These are phyloP conservation scores for Aureobasidium sp. DNA, from an alignment of 2,329 filamentous ascomycete species.

Conservation along the genomic window DNA sequence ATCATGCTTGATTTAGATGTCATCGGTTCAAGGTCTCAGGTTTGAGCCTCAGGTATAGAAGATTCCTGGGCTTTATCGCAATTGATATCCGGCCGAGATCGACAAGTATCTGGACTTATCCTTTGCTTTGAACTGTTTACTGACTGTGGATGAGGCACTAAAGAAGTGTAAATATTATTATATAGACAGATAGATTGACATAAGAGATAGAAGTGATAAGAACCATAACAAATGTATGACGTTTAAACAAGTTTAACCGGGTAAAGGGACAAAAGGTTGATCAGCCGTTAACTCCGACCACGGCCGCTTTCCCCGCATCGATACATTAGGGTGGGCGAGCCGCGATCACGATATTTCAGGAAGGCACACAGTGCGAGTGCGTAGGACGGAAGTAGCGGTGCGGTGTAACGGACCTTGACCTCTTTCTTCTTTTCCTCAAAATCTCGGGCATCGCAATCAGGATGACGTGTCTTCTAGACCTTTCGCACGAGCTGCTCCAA, in stretches of 20 bases:
- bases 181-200: no score
- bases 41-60: no score
- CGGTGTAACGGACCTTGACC: background rate
- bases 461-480: slow-evolving; percentile 35
- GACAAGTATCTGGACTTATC: no score
- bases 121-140: no score
- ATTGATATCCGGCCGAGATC: no score
- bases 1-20: no score
- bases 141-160: no score
- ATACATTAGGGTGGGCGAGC: slow-evolving; percentile 11
- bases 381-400: background rate
- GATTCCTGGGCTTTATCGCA: no score
- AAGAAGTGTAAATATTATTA: no score
- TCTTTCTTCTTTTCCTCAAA: background rate
- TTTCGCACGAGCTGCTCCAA: slow-evolving; percentile 59
- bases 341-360: background rate
- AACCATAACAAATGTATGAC: background rate
- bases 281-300: background rate
- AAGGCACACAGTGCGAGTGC: background rate
- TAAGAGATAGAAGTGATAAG: background rate
- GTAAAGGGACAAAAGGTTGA: background rate
- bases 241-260: slow-evolving; percentile 1
- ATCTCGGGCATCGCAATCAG: background rate
- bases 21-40: no score
- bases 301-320: background rate